Base-by-base conservation (phyloP, 2,329 filamentous ascomycete species). In the Dactylonectria estremocensis region DNA sequence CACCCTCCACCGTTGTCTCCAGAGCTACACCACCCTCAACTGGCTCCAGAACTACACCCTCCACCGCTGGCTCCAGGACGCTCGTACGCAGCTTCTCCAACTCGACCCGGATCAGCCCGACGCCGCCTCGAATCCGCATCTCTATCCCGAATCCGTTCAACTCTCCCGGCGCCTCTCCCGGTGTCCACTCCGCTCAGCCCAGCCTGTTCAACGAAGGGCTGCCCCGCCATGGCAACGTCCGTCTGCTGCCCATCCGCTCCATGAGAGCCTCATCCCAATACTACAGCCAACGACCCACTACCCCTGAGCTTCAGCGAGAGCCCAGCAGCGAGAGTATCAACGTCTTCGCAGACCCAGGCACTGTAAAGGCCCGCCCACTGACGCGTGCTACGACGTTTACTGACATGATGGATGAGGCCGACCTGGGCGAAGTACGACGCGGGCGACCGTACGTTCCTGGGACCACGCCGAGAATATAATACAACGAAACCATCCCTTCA, bases 391-490 rank as follows among this genome's bases (percentile, higher is more conserved):
- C 88, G 1, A 87, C 85, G 0, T 88, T 89, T 69, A 84, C 85
- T n/a, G 83, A 85, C 70, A 81, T 89, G 75, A 85, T 89, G 83
- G 81, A 86, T 61, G 79, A 83, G 67, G 85, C 84, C 2, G 81
- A 82, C 20, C 76, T 86, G 22, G 81, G 83, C 16, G 77, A 78
- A 10, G 80, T 86, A 52, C 82, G 77, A 63, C 78, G 76, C 66
- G 85, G 82, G 6, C 78, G 80, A 71, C 78, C 80, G 4, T 87
- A 81, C 67, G 82, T 86, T 45, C 83, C 83, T 11, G 77, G 77
- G 5, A 75, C 77, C 28, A 79, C 80, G 53, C 79, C 77, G 7
- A 75, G 75, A 59, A 77, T 81, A 62, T 77, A 59, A 69, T 37
- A 14, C 13, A 20, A n/a, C 3, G 28, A 31, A 33, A 5, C 18